These are phyloP conservation scores for Carallia pectinifolia DNA, from an alignment of 345 rosid genomes.

Conservation along the genomic window DNA sequence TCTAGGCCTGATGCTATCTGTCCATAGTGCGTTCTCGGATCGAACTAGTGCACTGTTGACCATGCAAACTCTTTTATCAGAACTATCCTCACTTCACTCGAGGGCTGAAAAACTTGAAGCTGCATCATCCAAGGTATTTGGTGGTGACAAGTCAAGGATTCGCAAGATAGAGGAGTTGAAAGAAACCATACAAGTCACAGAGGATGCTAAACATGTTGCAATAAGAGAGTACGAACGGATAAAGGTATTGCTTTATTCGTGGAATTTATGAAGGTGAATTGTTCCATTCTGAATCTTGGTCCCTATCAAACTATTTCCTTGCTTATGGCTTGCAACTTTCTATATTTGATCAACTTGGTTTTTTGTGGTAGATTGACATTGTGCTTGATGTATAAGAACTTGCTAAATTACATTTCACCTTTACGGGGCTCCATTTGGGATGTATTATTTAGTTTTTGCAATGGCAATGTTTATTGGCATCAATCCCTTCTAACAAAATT, in stretches of 20 bases:
- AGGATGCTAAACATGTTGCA: slow-evolving; percentile 86
- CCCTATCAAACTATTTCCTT: not conserved
- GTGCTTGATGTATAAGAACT: not conserved
- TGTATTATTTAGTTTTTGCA: not conserved
- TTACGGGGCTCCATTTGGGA: not conserved
- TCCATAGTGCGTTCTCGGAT: slow-evolving; percentile 85
- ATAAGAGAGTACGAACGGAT: slow-evolving; percentile 83
- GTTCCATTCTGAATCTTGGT: not conserved
- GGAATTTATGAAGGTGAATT: not conserved
- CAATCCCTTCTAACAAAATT: not conserved
- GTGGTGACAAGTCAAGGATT: slow-evolving; percentile 94
- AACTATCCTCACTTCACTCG: slow-evolving; percentile 60
- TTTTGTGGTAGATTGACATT: not conserved
- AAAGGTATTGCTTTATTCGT: slow-evolving; percentile 48
- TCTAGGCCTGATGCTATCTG: slow-evolving; percentile 85
- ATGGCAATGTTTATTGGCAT: not conserved
- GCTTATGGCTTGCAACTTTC: not conserved
- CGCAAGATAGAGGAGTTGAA: slow-evolving; percentile 83
- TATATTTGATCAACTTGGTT: not conserved
- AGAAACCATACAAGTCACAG: slow-evolving; percentile 73
- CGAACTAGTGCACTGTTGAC: slow-evolving; percentile 86
- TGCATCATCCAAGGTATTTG: slow-evolving; percentile 91
- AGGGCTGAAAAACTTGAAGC: slow-evolving; percentile 92
- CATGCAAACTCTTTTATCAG: slow-evolving; percentile 87
- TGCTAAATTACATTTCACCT: not conserved